Evolutionary conservation across 2,329 filamentous ascomycete species (phyloP), one percentile per base, ranked within the genome.

Genomic region (Sphaerulina vaccinii): DNA sequence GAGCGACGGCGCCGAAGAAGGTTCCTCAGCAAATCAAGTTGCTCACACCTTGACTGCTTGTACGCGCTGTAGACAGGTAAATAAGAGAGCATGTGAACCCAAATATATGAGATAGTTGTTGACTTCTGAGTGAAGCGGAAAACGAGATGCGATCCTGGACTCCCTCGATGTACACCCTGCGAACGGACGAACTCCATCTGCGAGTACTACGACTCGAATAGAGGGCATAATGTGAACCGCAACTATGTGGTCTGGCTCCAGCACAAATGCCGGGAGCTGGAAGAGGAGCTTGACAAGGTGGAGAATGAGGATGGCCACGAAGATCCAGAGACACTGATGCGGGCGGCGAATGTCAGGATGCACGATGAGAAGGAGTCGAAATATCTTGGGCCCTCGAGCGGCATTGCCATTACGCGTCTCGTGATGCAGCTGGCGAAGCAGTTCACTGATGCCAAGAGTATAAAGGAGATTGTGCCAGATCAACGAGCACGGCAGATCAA

Each of bases 391-490:
- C 88, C 93, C 2, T 96, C 91, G 42, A 97, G 92, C 69, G 93
- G 92, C 54, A 96, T 96, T 64, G 89, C 90, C 66, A 95, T 97
- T 76, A 95, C 91, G 10, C 84, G 92, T 23, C 79, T 97, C 61
- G 85, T 99, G 9, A 96, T 99, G 87, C 91, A 96, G 69, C 84
- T 96, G 71, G 92, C 92, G 47, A 97, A 96, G 73, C 86, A 90
- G 57, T 95, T 92, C 65, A 95, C 90, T 21, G 87, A 93, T 64
- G 87, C 90, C 4, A 88, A 90, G 70, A 90, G 86, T 59, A 96
- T 97, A 68, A 90, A 90, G 52, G 90, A 96, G 61, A 84, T 97
- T 43, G 88, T 96, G 24, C 89, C 91, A 3, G 87, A 91, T 80
- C 67, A 83, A 73, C 70, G 83, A 70, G 66, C 84, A 73, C 73